Percentiles rank a stretch among this genome's conserved stretches.
Evolutionary conservation across 108 stramenopile genomes (phyloP).

Genomic region (Cyclotella distinguenda): DNA sequence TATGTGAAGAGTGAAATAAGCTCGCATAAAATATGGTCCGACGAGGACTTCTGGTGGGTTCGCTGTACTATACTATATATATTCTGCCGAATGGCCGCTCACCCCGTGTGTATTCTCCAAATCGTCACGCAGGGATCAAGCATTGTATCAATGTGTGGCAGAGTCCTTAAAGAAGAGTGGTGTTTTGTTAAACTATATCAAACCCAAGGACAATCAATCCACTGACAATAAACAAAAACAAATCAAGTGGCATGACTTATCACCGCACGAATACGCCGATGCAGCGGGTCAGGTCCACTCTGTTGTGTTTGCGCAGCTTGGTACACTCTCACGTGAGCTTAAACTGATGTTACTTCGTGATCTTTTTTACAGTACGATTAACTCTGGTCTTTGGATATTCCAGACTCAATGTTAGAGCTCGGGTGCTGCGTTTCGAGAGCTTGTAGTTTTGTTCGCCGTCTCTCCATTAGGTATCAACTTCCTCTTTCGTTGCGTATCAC

Average conservation of each 20-base stretch:
- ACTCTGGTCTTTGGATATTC: not conserved
- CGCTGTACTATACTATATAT: too few relatives aligned
- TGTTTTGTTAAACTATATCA: constrained; percentile 61
- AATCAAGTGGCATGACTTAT: constrained; percentile 75
- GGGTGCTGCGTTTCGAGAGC: constrained; percentile 58
- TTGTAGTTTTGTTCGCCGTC: constrained; percentile 67
- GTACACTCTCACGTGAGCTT: constrained; percentile 54
- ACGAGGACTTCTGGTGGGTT: constrained; percentile 63
- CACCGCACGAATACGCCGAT: constrained; percentile 50
- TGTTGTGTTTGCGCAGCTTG: constrained; percentile 74
- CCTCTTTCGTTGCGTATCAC: constrained; percentile 67
- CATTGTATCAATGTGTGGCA: constrained; percentile 60
- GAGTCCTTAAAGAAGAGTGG: constrained; percentile 69
- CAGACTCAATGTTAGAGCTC: constrained; percentile 73
- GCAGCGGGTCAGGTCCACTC: constrained; percentile 80
- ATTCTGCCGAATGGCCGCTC: not conserved
- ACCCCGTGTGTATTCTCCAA: too few relatives aligned
- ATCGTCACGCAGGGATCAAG: constrained; percentile 45
- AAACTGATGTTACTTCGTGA: not conserved
- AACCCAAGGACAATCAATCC: constrained; percentile 8
- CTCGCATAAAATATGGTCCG: constrained; percentile 58
- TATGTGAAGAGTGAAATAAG: constrained; percentile 52
- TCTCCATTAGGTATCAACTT: constrained; percentile 67
- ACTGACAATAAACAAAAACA: constrained; percentile 34
- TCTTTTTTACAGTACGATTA: not conserved